Evolutionary conservation across 2,329 filamentous ascomycete species (phyloP).

Genomic region (Epichloe uncinata): DNA sequence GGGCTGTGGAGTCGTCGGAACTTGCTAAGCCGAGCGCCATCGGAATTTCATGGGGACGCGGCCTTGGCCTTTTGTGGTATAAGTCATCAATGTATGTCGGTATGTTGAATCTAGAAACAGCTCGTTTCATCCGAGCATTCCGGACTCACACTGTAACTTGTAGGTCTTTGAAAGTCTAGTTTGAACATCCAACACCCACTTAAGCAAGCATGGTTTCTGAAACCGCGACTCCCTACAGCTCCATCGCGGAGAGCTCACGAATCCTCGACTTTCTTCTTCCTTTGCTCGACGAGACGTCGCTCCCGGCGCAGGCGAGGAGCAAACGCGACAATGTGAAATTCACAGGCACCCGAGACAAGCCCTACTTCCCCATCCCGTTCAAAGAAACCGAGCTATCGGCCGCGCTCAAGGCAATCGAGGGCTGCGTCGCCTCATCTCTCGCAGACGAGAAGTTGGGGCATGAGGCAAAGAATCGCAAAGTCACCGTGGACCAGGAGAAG

Average conservation of each 20-base stretch:
- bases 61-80: no score
- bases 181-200: background rate
- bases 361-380: slow-evolving; percentile 34
- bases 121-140: no score
- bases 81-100: no score
- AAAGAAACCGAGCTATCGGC: slow-evolving; percentile 32
- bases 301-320: slow-evolving; percentile 16
- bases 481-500: slow-evolving; percentile 24
- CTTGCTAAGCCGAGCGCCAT: background rate
- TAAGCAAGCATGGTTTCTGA: background rate
- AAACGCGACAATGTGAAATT: slow-evolving; percentile 18
- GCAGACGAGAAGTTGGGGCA: slow-evolving; percentile 14
- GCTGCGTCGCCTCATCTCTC: slow-evolving; percentile 18
- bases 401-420: slow-evolving; percentile 32
- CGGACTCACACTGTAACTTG: no score
- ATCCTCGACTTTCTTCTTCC: slow-evolving; percentile 13
- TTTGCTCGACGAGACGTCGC: slow-evolving; percentile 15
- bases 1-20: background rate
- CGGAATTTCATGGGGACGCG: background rate
- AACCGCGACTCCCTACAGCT: slow-evolving; percentile 10
- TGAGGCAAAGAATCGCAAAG: slow-evolving; percentile 5
- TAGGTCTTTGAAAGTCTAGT: no score
- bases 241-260: slow-evolving; percentile 12
- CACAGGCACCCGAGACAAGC: slow-evolving; percentile 19
- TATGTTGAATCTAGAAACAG: no score